Evolutionary conservation across 345 rosid species (phyloP), one percentile per base, ranked within the genome.

Genomic region (Populus ilicifolia): DNA sequence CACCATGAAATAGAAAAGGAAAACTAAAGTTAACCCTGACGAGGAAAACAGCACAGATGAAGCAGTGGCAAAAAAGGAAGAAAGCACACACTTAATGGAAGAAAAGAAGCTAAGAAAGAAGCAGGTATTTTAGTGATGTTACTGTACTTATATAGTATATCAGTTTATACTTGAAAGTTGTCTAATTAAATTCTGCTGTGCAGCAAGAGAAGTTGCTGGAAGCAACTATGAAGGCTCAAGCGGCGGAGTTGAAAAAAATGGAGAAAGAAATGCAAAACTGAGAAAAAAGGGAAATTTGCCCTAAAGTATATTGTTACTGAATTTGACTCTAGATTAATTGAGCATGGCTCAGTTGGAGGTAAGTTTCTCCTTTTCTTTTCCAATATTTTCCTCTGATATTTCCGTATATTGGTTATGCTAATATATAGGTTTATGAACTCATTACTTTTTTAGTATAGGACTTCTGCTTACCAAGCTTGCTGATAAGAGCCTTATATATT

Each of bases 281-380:
- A 97, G 92, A 86, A 82, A 96, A 96, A 90, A 48, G 97, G 99
- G 78, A 93, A 93, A 84, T 84, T 90, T 84, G 94, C 99, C 3
- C 84, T 86, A 70, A 89, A 96, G 80, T 92, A 93, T 80, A 88
- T 96, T 73, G 92, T 91, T 72, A 95, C 95, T 67, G 88, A 90
- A 84, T 87, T 93, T 82, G 95, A 96, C 75, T 70, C 90, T 9
- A 96, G 89, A 85, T 89, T 93, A n/a, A 89, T 93, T 80, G 97
- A 96, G 81, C 80, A 83, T 79, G 94, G 95, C 8, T 86, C 92
- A 50, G 74, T 86, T 79, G 99, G 98, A 85, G 99, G 98, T 96
- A 36, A 78, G 80, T n/a, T 44, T 64, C 68, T 84, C 30, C 27
- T 65, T 76, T 20, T 48, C 20, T 18, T 25, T 23, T 69, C 18